phyloP scores from a whole-genome alignment of 1,139 yeast genomes.

The Cylindricascospora bacillispora region DNA sequence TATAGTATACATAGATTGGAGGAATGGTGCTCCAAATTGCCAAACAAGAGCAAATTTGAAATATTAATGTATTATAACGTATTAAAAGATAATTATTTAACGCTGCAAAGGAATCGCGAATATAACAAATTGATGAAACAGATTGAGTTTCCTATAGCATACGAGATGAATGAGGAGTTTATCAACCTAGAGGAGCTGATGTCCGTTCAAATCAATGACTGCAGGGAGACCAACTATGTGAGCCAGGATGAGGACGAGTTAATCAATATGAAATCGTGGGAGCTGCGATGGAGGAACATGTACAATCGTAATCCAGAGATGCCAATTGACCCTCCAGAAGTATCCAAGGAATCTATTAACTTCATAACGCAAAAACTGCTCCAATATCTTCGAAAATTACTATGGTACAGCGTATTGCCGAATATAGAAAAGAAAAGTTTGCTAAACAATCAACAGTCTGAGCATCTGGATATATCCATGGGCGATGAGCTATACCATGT shows the following conservation, averaged over 20 bases:
- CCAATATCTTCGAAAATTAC: conserved; percentile 11
- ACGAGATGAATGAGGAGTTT: conserved; percentile 22
- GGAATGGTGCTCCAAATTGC: conserved; percentile 16
- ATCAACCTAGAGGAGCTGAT: conserved; percentile 13
- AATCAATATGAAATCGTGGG: conserved; percentile 17
- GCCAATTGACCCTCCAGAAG: too few species aligned
- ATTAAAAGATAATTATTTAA: conserved; percentile 5
- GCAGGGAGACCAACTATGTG: conserved; percentile 1
- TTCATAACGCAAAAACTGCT: conserved; percentile 7
- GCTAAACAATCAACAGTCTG: too few species aligned
- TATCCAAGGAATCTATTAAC: conserved; percentile 7
- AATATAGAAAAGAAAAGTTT: conserved; percentile 12
- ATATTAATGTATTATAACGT: conserved; percentile 19
- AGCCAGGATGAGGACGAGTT: conserved; percentile 5
- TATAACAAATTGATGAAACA: conserved; percentile 9
- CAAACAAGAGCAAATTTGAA: conserved; percentile 19
- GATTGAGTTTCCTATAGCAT: conserved; percentile 22
- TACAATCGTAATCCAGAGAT: conserved; percentile 19
- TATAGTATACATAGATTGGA: conserved; percentile 23
- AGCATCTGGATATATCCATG: too few species aligned
- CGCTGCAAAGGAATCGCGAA: conserved; percentile 4
- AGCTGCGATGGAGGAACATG: conserved; percentile 17
- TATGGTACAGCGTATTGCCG: conserved; percentile 13
- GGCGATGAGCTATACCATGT: too few species aligned
- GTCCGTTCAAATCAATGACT: conserved; percentile 1